Evolutionary conservation across 2,329 filamentous ascomycete species (phyloP).

Genomic region (Thielaviopsis punctulata): DNA sequence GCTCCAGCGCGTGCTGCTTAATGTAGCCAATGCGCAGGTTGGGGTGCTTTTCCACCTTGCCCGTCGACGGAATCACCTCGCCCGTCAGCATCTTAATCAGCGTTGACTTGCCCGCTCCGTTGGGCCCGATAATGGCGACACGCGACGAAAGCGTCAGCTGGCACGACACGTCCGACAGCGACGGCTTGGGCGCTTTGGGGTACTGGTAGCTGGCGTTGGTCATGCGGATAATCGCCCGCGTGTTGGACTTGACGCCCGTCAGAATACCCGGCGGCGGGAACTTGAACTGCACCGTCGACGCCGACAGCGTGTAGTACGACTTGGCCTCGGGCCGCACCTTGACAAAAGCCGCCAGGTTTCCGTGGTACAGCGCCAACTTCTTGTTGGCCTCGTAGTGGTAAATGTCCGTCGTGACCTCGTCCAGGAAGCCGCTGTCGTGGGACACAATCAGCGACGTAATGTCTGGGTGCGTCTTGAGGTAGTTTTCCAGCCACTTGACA

Average conservation of each 20-base stretch:
- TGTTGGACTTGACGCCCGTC: slow-evolving; percentile 86
- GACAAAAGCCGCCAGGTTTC: slow-evolving; percentile 72
- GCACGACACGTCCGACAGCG: slow-evolving; percentile 73
- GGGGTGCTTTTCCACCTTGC: slow-evolving; percentile 93
- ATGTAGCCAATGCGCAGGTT: slow-evolving; percentile 98
- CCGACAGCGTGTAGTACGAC: slow-evolving; percentile 92
- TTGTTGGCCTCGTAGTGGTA: slow-evolving; percentile 95
- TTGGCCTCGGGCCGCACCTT: slow-evolving; percentile 82
- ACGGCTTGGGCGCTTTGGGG: slow-evolving; percentile 73
- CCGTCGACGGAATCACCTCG: slow-evolving; percentile 65
- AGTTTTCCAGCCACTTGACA: slow-evolving; percentile 88
- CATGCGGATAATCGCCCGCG: slow-evolving; percentile 90
- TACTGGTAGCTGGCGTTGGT: slow-evolving; percentile 83
- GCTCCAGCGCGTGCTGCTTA: slow-evolving; percentile 96
- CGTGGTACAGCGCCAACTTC: slow-evolving; percentile 77
- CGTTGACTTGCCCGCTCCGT: slow-evolving; percentile 95
- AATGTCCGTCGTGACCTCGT: slow-evolving; percentile 95
- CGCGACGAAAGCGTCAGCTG: slow-evolving; percentile 77
- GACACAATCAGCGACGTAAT: slow-evolving; percentile 96
- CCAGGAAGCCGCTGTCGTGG: slow-evolving; percentile 94
- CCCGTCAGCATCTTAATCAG: slow-evolving; percentile 95
- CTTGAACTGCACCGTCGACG: slow-evolving; percentile 83
- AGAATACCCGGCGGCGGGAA: slow-evolving; percentile 92
- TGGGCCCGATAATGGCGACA: slow-evolving; percentile 90
- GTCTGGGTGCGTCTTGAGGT: slow-evolving; percentile 86